Conservation (phyloP, 2,329 filamentous ascomycete genomes). For the Ophiostoma ulmi region DNA sequence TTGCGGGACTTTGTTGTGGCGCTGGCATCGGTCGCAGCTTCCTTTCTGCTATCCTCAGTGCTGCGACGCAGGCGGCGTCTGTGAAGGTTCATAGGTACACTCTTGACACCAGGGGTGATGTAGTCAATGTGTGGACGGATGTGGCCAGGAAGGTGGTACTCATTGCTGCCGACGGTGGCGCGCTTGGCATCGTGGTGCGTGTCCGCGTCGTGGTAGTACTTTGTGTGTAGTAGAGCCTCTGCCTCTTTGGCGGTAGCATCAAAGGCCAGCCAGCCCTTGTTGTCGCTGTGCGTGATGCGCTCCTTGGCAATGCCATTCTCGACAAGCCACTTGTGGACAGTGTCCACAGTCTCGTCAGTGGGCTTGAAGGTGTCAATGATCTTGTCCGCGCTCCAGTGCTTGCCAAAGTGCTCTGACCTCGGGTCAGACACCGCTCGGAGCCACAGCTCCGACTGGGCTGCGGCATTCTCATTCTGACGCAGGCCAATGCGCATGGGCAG, state of each 20-base stretch:
- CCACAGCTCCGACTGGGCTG: slow-evolving; percentile 29
- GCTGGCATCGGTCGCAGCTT: slow-evolving; percentile 5
- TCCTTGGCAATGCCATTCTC: slow-evolving; percentile 32
- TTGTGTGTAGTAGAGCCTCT: slow-evolving; percentile 30
- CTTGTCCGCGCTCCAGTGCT: slow-evolving; percentile 38
- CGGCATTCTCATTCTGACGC: slow-evolving; percentile 32
- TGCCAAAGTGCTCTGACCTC: slow-evolving; percentile 34
- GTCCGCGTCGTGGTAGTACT: slow-evolving; percentile 31
- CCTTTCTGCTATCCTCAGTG: background rate
- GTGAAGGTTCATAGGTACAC: slow-evolving; percentile 14
- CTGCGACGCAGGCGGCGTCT: slow-evolving; percentile 37
- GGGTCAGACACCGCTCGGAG: slow-evolving; percentile 34
- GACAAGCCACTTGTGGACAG: slow-evolving; percentile 35
- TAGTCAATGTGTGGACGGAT: slow-evolving; percentile 50
- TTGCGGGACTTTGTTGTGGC: slow-evolving; percentile 8
- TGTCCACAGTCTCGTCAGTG: slow-evolving; percentile 32
- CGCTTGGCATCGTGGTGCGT: slow-evolving; percentile 24
- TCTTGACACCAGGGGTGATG: slow-evolving; percentile 48
- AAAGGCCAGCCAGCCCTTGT: slow-evolving; percentile 32
- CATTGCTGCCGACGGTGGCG: slow-evolving; percentile 28
- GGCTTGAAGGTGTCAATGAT: slow-evolving; percentile 39
- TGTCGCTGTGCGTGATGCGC: slow-evolving; percentile 27
- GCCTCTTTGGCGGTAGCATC: slow-evolving; percentile 31
- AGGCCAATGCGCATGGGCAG: slow-evolving; percentile 30
- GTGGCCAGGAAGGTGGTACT: slow-evolving; percentile 44